phyloP scores from a whole-genome alignment of 768 basidiomycete species.

The Calocera viscosa region DNA sequence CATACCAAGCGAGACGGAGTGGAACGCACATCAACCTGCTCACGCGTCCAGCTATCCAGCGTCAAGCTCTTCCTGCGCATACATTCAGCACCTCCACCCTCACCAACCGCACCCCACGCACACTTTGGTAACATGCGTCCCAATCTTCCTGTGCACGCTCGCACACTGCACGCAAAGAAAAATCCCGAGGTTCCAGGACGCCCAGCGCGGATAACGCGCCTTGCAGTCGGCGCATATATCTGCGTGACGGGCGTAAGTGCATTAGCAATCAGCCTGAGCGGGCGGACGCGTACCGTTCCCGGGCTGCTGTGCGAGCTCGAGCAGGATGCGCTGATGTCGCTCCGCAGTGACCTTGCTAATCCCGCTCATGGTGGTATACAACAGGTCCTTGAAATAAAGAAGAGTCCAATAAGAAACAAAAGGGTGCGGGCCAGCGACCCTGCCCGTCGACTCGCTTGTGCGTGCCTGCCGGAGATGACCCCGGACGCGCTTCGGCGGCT shows the following conservation, averaged over 20 bases:
- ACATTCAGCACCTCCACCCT: slow-evolving; percentile 11
- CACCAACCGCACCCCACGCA: slow-evolving; percentile 32
- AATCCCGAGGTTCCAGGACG: slow-evolving; percentile 75
- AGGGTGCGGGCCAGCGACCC: not conserved
- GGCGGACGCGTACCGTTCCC: slow-evolving; percentile 55
- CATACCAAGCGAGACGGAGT: slow-evolving; percentile 1
- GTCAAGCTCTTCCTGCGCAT: slow-evolving; percentile 69
- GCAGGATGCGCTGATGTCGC: slow-evolving; percentile 49
- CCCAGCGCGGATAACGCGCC: slow-evolving; percentile 77
- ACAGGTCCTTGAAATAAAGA: not conserved
- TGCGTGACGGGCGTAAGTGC: slow-evolving; percentile 24
- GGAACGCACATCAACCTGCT: slow-evolving; percentile 65
- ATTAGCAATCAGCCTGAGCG: not conserved
- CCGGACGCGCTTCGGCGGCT: slow-evolving; percentile 12
- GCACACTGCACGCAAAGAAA: slow-evolving; percentile 83
- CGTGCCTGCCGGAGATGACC: not conserved
- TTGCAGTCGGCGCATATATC: slow-evolving; percentile 90
- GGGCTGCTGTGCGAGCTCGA: slow-evolving; percentile 56
- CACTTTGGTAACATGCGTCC: slow-evolving; percentile 90
- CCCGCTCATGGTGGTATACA: not conserved
- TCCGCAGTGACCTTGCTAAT: slow-evolving; percentile 29
- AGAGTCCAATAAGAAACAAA: not conserved
- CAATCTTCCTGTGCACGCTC: slow-evolving; percentile 85
- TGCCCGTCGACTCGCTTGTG: no score
- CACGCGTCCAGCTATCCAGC: slow-evolving; percentile 75